Conservation (phyloP, 768 basidiomycete species). For the Mycena sanguinolenta region DNA sequence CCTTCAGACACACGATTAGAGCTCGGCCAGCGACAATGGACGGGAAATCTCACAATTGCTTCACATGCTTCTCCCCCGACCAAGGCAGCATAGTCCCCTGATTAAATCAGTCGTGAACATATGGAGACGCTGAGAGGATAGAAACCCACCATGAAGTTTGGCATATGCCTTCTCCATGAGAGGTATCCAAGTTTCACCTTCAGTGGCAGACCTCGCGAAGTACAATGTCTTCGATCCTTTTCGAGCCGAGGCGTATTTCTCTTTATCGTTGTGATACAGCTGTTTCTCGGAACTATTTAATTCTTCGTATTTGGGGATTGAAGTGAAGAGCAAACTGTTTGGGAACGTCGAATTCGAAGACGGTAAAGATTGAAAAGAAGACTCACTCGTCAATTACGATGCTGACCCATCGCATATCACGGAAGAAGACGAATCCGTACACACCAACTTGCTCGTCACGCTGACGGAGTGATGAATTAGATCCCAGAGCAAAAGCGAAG, state of each 20-base stretch:
- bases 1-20: slow-evolving; percentile 35
- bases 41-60: slow-evolving; percentile 50
- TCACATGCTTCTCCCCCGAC: slow-evolving; percentile 59
- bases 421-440: slow-evolving; percentile 71
- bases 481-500: neutral
- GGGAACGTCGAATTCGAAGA: neutral
- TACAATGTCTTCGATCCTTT: slow-evolving; percentile 62
- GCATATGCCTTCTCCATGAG: slow-evolving; percentile 72
- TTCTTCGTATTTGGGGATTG: slow-evolving; percentile 66
- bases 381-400: slow-evolving; percentile 26
- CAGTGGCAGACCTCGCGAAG: slow-evolving; percentile 62
- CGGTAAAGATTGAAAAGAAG: neutral
- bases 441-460: slow-evolving; percentile 66
- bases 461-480: slow-evolving; percentile 41
- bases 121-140: neutral
- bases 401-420: slow-evolving; percentile 64
- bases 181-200: slow-evolving; percentile 70
- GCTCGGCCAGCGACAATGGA: neutral
- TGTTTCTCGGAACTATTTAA: slow-evolving; percentile 53
- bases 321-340: slow-evolving; percentile 60
- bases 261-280: slow-evolving; percentile 66
- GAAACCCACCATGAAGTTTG: slow-evolving; percentile 58
- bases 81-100: slow-evolving; percentile 58
- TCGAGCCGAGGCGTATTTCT: slow-evolving; percentile 57
- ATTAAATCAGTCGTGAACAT: neutral